Percentiles rank a stretch among this genome's conserved stretches.
phyloP scores from a whole-genome alignment of 352 stramenopile species.

The Globisporangium abappressorium region DNA sequence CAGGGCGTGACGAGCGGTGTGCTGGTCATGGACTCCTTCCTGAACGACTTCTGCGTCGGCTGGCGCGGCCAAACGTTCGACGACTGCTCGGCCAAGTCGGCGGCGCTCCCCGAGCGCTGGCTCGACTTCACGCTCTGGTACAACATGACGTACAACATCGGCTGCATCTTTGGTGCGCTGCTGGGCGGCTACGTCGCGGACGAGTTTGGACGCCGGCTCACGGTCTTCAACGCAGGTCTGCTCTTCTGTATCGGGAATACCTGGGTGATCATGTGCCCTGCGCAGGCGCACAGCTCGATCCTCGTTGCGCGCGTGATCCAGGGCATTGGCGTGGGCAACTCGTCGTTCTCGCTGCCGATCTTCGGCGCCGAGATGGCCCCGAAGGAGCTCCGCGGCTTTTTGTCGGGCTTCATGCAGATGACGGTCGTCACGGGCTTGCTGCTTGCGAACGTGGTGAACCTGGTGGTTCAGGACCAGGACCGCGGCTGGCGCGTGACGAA shows the following conservation, averaged over 20 bases:
- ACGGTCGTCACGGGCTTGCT: constrained; percentile 31
- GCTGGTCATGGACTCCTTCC: constrained; percentile 28
- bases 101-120: constrained; percentile 9
- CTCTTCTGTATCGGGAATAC: constrained; percentile 35
- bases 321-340: constrained; percentile 26
- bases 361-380: constrained; percentile 32
- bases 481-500: constrained; percentile 39
- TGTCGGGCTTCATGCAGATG: constrained; percentile 41
- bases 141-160: constrained; percentile 44
- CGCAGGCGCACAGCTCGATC: constrained; percentile 18
- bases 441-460: constrained; percentile 13
- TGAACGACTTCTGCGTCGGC: constrained; percentile 23
- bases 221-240: constrained; percentile 32
- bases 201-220: constrained; percentile 29
- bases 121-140: constrained; percentile 28
- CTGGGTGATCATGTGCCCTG: constrained; percentile 20
- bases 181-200: constrained; percentile 33
- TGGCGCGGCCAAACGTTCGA: constrained; percentile 18
- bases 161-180: constrained; percentile 31
- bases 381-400: constrained; percentile 34
- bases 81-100: constrained; percentile 15
- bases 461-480: constrained; percentile 24
- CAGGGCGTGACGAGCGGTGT: constrained; percentile 22
- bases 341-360: constrained; percentile 28
- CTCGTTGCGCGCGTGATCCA: constrained; percentile 20